These are phyloP conservation scores for Lodderomyces margitis DNA, from an alignment of 1,139 yeast species.

Conservation along the genomic window DNA sequence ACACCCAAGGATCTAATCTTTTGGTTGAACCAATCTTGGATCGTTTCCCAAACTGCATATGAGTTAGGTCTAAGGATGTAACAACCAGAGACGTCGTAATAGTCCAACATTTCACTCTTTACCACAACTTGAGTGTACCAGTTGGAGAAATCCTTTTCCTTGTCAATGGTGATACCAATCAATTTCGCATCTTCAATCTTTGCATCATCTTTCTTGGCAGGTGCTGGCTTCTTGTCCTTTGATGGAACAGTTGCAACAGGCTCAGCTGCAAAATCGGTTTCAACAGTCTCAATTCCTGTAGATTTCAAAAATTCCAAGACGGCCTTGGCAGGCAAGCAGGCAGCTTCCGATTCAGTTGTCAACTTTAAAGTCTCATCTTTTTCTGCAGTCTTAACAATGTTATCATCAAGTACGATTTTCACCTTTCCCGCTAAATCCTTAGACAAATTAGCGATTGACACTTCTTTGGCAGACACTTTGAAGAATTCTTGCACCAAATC, in stretches of 20 bases:
- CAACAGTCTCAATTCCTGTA: conserved; percentile 53
- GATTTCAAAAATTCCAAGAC: conserved; percentile 52
- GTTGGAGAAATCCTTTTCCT: conserved; percentile 85
- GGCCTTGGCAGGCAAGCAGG: conserved; percentile 52
- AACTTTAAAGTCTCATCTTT: conserved; percentile 52
- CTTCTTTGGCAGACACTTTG: conserved; percentile 60
- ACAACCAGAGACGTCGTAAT: conserved; percentile 98
- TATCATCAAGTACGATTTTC: conserved; percentile 63
- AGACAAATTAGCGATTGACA: conserved; percentile 59
- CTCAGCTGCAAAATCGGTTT: conserved; percentile 59
- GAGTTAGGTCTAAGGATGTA: conserved; percentile 97
- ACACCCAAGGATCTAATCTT: conserved; percentile 87
- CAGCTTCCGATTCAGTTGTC: conserved; percentile 58
- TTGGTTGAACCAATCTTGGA: conserved; percentile 82
- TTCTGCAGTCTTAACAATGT: conserved; percentile 39
- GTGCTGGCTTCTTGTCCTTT: conserved; percentile 23
- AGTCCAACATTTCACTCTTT: conserved; percentile 97
- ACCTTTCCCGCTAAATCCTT: conserved; percentile 59
- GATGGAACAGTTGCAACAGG: conserved; percentile 32
- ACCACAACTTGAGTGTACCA: conserved; percentile 97
- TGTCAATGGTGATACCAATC: conserved; percentile 95
- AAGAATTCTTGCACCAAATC: conserved; percentile 72
- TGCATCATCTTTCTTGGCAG: conserved; percentile 46
- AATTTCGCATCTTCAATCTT: conserved; percentile 84
- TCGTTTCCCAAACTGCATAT: conserved; percentile 90